Conservation (phyloP, 176 grass and related monocot species). For the Tillandsia fasciculata region DNA sequence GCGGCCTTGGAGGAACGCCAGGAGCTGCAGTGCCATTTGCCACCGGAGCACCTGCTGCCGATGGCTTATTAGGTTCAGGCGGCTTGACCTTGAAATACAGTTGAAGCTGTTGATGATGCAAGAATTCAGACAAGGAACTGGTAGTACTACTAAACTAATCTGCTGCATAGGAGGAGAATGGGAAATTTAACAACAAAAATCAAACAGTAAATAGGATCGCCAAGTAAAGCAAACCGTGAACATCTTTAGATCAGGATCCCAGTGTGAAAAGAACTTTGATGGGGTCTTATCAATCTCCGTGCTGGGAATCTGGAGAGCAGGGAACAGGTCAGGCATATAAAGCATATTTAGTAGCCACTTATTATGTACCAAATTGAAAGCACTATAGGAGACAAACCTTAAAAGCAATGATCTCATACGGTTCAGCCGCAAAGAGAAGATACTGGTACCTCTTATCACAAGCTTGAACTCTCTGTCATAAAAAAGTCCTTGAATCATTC, state of each 20-base stretch:
- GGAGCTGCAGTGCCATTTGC: slow-evolving; percentile 49
- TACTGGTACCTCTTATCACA: slow-evolving; percentile 90
- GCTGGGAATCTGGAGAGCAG: slow-evolving; percentile 64
- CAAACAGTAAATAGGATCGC: slow-evolving; percentile 6
- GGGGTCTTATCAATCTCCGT: slow-evolving; percentile 85
- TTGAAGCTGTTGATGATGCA: slow-evolving; percentile 39
- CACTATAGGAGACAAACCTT: slow-evolving; percentile 35
- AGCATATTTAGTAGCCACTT: neutral
- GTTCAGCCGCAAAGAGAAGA: slow-evolving; percentile 88
- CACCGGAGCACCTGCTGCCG: slow-evolving; percentile 45
- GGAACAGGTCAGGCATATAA: neutral
- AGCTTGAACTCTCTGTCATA: slow-evolving; percentile 63
- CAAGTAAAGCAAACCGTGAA: slow-evolving; percentile 45
- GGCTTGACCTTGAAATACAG: slow-evolving; percentile 85
- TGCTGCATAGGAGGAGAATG: neutral
- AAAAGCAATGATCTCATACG: slow-evolving; percentile 79
- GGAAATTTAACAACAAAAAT: slow-evolving; percentile 3
- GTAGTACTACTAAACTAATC: neutral
- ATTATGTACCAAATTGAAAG: slow-evolving; percentile 13
- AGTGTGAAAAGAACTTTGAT: slow-evolving; percentile 82
- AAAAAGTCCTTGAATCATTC: slow-evolving; percentile 18
- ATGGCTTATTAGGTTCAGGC: slow-evolving; percentile 56
- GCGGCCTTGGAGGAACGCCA: slow-evolving; percentile 55
- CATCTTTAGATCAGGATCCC: slow-evolving; percentile 95
- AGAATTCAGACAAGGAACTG: neutral